These are phyloP conservation scores for Tulasnella sp. DNA, from an alignment of 768 basidiomycete species.

Conservation along the genomic window DNA sequence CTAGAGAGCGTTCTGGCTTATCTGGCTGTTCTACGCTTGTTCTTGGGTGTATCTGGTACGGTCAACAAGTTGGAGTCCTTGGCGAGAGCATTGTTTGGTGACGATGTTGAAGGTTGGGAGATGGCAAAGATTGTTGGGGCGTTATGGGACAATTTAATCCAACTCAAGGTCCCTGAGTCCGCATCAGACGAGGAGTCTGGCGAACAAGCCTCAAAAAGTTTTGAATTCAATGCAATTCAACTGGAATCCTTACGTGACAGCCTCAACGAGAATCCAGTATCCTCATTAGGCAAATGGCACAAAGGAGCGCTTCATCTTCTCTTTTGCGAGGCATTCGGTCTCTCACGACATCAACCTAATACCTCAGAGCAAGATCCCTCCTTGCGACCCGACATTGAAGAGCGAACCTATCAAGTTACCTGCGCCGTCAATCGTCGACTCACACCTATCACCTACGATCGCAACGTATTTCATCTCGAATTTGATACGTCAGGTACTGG, in stretches of 20 bases:
- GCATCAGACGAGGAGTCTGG: constrained; percentile 21
- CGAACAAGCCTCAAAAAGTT: constrained; percentile 30
- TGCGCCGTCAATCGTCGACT: constrained; percentile 89
- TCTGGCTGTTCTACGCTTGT: constrained; percentile 75
- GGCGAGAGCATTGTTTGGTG: constrained; percentile 35
- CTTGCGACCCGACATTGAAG: constrained; percentile 73
- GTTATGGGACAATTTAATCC: constrained; percentile 52
- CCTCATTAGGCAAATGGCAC: constrained; percentile 60
- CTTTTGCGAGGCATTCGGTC: constrained; percentile 69
- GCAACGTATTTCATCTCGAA: constrained; percentile 98
- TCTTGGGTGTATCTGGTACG: constrained; percentile 49
- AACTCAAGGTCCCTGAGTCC: constrained; percentile 34
- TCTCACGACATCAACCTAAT: constrained; percentile 29
- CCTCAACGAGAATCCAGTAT: constrained; percentile 47
- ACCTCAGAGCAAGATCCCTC: constrained; percentile 46
- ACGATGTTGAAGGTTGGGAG: constrained; percentile 34
- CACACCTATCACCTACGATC: constrained; percentile 89
- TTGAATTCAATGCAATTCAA: constrained; percentile 58
- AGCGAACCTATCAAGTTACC: constrained; percentile 86
- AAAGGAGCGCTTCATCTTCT: constrained; percentile 78
- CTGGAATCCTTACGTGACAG: constrained; percentile 19
- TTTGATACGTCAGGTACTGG: constrained; percentile 87
- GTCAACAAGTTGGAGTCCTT: constrained; percentile 32
- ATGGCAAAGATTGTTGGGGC: constrained; percentile 25
- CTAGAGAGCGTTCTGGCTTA: constrained; percentile 49